Evolutionary conservation across 2,329 filamentous ascomycete species (phyloP).

Genomic region (Alternaria infectoria): DNA sequence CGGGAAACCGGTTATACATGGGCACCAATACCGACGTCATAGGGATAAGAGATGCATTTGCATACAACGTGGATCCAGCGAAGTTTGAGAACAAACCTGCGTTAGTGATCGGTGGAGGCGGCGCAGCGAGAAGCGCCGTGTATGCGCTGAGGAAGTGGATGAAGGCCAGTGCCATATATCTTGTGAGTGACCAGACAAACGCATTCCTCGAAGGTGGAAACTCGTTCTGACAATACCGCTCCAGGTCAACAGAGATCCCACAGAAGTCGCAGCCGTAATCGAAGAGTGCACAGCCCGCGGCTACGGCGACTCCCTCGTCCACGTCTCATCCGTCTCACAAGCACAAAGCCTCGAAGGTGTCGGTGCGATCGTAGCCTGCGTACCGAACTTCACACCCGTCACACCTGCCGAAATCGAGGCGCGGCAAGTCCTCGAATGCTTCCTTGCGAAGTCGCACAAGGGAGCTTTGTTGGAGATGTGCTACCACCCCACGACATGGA

Average conservation of each 20-base stretch:
- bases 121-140: slow-evolving; percentile 77
- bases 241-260: slow-evolving; percentile 69
- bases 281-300: slow-evolving; percentile 66
- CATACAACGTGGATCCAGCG: slow-evolving; percentile 54
- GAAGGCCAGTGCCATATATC: slow-evolving; percentile 71
- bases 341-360: slow-evolving; percentile 65
- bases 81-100: slow-evolving; percentile 66
- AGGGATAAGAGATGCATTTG: slow-evolving; percentile 76
- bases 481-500: slow-evolving; percentile 74
- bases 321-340: slow-evolving; percentile 67
- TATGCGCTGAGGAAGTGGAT: slow-evolving; percentile 77
- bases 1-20: slow-evolving; percentile 62
- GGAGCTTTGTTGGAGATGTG: slow-evolving; percentile 82
- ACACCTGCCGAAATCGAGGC: slow-evolving; percentile 68
- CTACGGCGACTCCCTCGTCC: slow-evolving; percentile 65
- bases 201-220: not conserved
- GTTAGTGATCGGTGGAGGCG: slow-evolving; percentile 78
- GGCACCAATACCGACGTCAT: slow-evolving; percentile 84
- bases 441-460: slow-evolving; percentile 59
- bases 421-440: slow-evolving; percentile 61
- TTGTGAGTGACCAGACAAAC: slow-evolving; percentile 50
- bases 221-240: not conserved
- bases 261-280: slow-evolving; percentile 71
- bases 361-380: slow-evolving; percentile 73
- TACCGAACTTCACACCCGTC: slow-evolving; percentile 76